Conservation (phyloP, 1,139 yeast genomes). For the Taiozyma sp. region DNA sequence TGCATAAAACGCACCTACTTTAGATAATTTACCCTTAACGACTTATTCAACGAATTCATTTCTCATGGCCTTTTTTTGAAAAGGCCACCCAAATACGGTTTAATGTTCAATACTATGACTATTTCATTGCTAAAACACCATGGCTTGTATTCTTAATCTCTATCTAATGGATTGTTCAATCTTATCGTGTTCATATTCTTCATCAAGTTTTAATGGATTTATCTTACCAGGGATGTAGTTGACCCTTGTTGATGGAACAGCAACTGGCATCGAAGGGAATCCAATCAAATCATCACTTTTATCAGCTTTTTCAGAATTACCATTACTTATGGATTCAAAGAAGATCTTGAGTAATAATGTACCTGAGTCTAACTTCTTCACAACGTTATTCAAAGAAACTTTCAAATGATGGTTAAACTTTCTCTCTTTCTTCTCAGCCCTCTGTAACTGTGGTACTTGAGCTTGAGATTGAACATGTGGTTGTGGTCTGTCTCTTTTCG, state of each 20-base stretch:
- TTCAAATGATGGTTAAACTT: constrained; percentile 20
- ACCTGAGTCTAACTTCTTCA: constrained; percentile 22
- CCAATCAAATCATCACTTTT: background rate
- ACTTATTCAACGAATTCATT: too few species aligned
- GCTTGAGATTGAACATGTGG: background rate
- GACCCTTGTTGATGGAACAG: background rate
- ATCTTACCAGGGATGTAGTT: constrained; percentile 12
- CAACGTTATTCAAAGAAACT: constrained; percentile 18
- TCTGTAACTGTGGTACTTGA: constrained; percentile 1
- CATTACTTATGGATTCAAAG: constrained; percentile 19
- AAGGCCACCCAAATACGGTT: background rate
- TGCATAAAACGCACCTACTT: too few species aligned
- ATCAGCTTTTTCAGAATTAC: background rate
- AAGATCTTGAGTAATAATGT: constrained; percentile 21
- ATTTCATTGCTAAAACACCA: background rate
- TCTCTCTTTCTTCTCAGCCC: constrained; percentile 9
- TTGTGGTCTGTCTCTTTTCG: background rate
- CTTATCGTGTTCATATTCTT: constrained; percentile 12
- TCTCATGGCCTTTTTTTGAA: too few species aligned
- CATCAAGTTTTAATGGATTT: constrained; percentile 12
- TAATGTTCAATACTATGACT: background rate
- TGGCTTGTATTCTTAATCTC: background rate
- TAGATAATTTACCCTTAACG: too few species aligned
- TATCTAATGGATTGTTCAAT: constrained; percentile 10
- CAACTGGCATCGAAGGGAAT: too few species aligned